These are phyloP conservation scores for Acacia acuminata DNA, from an alignment of 306 rosid genomes.

Conservation along the genomic window DNA sequence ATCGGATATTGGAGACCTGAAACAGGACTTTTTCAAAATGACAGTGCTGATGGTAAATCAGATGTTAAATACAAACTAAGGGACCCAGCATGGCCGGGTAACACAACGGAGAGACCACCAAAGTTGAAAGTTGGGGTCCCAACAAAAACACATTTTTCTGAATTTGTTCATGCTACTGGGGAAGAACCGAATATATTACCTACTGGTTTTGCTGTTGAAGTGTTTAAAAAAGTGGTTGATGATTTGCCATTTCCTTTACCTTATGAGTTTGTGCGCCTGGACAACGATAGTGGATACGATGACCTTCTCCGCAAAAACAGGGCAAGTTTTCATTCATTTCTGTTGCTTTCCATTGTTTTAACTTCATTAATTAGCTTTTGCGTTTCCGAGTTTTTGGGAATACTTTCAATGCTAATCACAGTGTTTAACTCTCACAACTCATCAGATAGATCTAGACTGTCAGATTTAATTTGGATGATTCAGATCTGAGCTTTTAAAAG, in stretches of 20 bases:
- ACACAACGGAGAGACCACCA: neutral
- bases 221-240: neutral
- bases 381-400: no score
- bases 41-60: neutral
- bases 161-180: neutral
- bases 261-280: neutral
- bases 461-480: no score
- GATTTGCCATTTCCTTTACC: neutral
- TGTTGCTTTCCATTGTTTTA: neutral
- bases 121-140: neutral
- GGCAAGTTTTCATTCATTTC: neutral
- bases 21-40: neutral
- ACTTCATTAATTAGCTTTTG: neutral
- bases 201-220: neutral
- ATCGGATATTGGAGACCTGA: constrained; percentile 39
- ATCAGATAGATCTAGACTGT: accelerated
- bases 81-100: neutral
- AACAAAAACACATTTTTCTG: neutral
- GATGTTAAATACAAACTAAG: neutral
- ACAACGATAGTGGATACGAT: neutral
- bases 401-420: no score
- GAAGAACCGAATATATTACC: no score
- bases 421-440: no score
- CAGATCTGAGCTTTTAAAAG: no score
- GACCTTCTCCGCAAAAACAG: neutral